These are phyloP conservation scores for Populus trichocarpa DNA, from an alignment of 441 rosid genomes.

Conservation along the genomic window DNA sequence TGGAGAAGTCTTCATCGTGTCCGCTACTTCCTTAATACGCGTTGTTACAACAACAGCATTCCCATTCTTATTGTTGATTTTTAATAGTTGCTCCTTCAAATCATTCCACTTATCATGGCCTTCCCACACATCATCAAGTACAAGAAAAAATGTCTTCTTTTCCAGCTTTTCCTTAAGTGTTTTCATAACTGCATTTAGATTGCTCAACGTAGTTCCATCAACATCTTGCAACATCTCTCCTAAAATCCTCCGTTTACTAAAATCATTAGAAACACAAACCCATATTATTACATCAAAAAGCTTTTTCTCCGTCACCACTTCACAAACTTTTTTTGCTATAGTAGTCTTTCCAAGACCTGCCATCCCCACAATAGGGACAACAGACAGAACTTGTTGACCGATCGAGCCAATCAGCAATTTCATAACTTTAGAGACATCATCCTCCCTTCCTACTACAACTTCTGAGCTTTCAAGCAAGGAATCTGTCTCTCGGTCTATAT, in stretches of 20 bases:
- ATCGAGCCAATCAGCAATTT: constrained; percentile 4
- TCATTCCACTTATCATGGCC: too few species aligned
- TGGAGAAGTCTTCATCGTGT: too few species aligned
- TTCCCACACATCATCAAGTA: too few species aligned
- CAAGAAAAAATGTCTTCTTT: too few species aligned
- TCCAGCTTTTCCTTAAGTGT: too few species aligned
- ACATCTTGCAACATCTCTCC: too few species aligned
- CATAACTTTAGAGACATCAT: constrained; percentile 7
- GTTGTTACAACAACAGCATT: too few species aligned
- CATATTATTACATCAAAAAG: constrained; percentile 13
- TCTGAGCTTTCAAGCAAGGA: constrained; percentile 7
- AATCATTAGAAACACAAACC: constrained; percentile 24
- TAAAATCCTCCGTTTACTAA: not conserved
- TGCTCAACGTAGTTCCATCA: too few species aligned
- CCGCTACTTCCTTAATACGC: too few species aligned
- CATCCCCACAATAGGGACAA: constrained; percentile 20
- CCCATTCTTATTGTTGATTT: too few species aligned
- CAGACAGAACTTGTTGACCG: not conserved
- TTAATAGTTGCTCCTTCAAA: too few species aligned
- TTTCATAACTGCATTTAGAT: too few species aligned
- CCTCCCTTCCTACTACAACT: constrained; percentile 25
- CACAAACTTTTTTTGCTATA: constrained; percentile 17
- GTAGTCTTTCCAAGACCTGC: constrained; percentile 33
- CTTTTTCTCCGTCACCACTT: not conserved
- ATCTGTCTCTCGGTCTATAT: not conserved